phyloP scores from a whole-genome alignment of 1,139 yeast genomes.

The Scheffersomyces titani region DNA sequence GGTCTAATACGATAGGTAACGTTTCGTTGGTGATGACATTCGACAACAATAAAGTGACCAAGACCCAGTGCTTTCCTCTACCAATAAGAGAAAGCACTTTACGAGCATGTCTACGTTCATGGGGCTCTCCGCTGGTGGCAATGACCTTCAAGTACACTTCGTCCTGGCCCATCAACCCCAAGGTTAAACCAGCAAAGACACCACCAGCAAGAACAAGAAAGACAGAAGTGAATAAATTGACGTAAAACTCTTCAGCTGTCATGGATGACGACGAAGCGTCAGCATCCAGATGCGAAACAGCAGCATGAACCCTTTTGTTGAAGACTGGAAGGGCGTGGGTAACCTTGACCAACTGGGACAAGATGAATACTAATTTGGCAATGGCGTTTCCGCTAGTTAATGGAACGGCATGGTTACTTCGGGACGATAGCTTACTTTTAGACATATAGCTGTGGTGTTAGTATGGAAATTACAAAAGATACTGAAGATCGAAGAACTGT shows the following conservation, averaged over 20 bases:
- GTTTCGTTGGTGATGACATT: constrained; percentile 96
- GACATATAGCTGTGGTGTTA: constrained; percentile 18
- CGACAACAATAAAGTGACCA: constrained; percentile 80
- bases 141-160: constrained; percentile 84
- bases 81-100: constrained; percentile 73
- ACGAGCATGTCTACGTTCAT: constrained; percentile 70
- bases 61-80: constrained; percentile 96
- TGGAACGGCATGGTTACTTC: constrained; percentile 25
- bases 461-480: neutral
- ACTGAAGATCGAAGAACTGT: neutral
- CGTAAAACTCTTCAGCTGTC: constrained; percentile 49
- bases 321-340: constrained; percentile 17
- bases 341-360: constrained; percentile 27
- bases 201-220: constrained; percentile 86
- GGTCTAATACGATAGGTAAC: constrained; percentile 88
- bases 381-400: constrained; percentile 19
- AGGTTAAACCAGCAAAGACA: constrained; percentile 91
- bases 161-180: constrained; percentile 97
- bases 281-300: constrained; percentile 2
- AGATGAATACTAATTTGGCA: constrained; percentile 18
- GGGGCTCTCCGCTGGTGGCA: constrained; percentile 54
- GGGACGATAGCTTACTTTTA: constrained; percentile 19
- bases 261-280: constrained; percentile 13
- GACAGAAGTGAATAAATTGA: constrained; percentile 60
- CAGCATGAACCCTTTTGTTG: neutral